These are phyloP conservation scores for Picea abies DNA, from an alignment of 83 land plant species.

Conservation along the genomic window DNA sequence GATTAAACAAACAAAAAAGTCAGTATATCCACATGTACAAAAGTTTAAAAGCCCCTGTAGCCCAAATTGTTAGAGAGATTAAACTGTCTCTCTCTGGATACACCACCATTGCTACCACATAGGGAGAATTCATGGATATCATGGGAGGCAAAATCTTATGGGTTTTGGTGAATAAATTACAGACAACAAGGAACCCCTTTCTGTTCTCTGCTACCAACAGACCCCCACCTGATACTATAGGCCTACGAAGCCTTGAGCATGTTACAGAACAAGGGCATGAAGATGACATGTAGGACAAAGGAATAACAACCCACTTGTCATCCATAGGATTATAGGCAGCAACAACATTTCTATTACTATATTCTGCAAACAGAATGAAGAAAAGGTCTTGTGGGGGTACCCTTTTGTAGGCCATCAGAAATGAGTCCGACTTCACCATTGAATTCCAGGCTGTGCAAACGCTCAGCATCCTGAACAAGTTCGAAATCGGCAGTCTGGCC, in stretches of 20 bases:
- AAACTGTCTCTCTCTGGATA: neutral
- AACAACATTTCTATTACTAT: neutral
- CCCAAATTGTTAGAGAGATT: too few relatives aligned
- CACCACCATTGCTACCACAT: too few relatives aligned
- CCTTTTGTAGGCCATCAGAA: neutral
- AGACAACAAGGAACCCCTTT: neutral
- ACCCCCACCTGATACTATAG: conserved; percentile 10
- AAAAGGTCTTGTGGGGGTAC: conserved; percentile 2
- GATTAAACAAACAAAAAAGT: too few relatives aligned
- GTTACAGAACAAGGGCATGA: neutral
- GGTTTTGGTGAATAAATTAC: conserved; percentile 10
- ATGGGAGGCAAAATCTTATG: conserved; percentile 11
- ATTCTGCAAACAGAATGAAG: neutral
- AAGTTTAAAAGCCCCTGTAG: too few relatives aligned
- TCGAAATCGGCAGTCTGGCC: neutral
- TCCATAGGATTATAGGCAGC: conserved; percentile 7
- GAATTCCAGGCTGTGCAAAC: conserved; percentile 9
- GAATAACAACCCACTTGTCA: too few relatives aligned
- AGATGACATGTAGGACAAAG: neutral
- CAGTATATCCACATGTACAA: too few relatives aligned
- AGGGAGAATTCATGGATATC: neutral
- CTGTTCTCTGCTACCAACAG: conserved; percentile 10
- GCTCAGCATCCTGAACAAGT: neutral
- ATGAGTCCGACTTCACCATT: neutral
- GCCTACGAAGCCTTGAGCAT: neutral